Evolutionary conservation across 495 filamentous ascomycete genomes (phyloP).

Genomic region (Penicillium flavigenum): DNA sequence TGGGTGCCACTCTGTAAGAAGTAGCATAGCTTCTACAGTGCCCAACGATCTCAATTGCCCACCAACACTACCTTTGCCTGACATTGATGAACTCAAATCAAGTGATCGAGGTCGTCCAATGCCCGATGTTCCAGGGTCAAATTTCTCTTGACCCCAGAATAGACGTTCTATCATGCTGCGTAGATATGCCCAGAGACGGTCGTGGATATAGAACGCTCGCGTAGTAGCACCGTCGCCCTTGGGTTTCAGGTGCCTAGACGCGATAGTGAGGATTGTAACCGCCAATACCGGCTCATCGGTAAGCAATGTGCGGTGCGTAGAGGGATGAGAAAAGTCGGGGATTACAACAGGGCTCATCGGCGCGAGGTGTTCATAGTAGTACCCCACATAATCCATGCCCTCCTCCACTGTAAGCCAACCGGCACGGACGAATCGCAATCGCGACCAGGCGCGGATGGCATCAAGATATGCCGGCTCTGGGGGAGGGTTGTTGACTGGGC

Average conservation of each 20-base stretch:
- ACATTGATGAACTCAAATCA: constrained; percentile 59
- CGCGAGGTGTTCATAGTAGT: constrained; percentile 87
- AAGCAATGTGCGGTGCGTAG: constrained; percentile 72
- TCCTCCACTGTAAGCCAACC: constrained; percentile 96
- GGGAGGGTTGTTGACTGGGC: constrained; percentile 20
- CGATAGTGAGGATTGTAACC: constrained; percentile 85
- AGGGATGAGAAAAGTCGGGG: constrained; percentile 73
- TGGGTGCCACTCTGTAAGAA: constrained; percentile 97
- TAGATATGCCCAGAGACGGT: constrained; percentile 93
- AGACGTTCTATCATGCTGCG: constrained; percentile 91
- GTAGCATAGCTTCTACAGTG: constrained; percentile 88
- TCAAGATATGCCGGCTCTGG: constrained; percentile 48
- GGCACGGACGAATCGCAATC: constrained; percentile 86
- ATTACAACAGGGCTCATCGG: constrained; percentile 90
- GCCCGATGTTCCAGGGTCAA: constrained; percentile 82
- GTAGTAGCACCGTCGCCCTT: constrained; percentile 78
- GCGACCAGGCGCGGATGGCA: constrained; percentile 81
- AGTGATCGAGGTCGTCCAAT: constrained; percentile 62
- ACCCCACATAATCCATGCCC: constrained; percentile 88
- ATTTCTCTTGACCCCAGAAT: constrained; percentile 94
- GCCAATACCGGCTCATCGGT: constrained; percentile 89
- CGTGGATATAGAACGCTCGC: constrained; percentile 87
- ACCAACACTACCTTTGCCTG: constrained; percentile 51
- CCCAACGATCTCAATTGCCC: constrained; percentile 85
- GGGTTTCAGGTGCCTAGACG: constrained; percentile 79